These are phyloP conservation scores for Lasiosphaeria miniovina DNA, from an alignment of 495 filamentous ascomycete genomes.

Conservation along the genomic window DNA sequence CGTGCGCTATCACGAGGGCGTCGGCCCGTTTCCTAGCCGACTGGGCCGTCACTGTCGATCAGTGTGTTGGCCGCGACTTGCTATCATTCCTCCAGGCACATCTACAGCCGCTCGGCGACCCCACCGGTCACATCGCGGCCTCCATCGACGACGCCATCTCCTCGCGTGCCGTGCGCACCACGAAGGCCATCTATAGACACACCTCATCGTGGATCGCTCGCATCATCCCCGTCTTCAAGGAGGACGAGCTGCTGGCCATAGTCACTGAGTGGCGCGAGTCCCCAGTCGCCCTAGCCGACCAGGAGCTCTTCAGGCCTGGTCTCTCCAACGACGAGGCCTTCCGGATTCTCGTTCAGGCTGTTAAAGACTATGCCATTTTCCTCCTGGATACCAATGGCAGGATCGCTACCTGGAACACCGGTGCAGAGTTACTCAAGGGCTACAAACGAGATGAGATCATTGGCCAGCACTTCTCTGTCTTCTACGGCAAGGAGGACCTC, in stretches of 20 bases:
- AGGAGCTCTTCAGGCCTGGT: constrained; percentile 43
- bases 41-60: constrained; percentile 36
- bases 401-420: constrained; percentile 62
- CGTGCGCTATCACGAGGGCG: constrained; percentile 44
- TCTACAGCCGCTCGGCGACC: constrained; percentile 32
- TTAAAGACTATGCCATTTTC: constrained; percentile 68
- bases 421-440: constrained; percentile 58
- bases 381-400: constrained; percentile 58
- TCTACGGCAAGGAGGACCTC: constrained; percentile 58
- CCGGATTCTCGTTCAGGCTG: constrained; percentile 59
- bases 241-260: constrained; percentile 47
- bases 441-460: constrained; percentile 57
- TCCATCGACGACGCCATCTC: constrained; percentile 47
- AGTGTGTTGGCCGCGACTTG: constrained; percentile 44
- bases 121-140: constrained; percentile 36
- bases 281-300: constrained; percentile 25
- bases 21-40: constrained; percentile 48
- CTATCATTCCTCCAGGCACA: constrained; percentile 36
- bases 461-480: constrained; percentile 60
- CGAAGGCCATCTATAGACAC: constrained; percentile 17
- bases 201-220: constrained; percentile 39
- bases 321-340: constrained; percentile 53
- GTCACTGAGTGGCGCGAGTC: constrained; percentile 46
- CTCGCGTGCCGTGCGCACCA: constrained; percentile 31
- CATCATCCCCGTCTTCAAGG: constrained; percentile 49